phyloP scores from a whole-genome alignment of 352 stramenopile species.

The Phytophthora syringae region DNA sequence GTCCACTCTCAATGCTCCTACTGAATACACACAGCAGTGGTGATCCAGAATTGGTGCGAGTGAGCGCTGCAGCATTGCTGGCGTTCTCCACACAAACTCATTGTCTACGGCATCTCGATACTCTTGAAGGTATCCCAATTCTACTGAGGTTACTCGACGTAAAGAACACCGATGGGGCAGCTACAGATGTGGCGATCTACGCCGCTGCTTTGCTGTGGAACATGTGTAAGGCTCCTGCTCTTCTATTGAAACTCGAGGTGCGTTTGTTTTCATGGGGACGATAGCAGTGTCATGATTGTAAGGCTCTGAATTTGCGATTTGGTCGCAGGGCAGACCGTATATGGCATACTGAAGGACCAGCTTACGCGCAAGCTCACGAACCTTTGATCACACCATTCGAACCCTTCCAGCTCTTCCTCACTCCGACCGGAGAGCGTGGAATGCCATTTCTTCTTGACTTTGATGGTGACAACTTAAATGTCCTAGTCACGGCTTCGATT shows the following conservation, averaged over 20 bases:
- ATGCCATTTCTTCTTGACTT: conserved; percentile 58
- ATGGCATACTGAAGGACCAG: conserved; percentile 62
- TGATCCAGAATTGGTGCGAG: conserved; percentile 42
- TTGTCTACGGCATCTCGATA: conserved; percentile 75
- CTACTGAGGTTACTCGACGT: conserved; percentile 58
- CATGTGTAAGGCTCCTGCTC: conserved; percentile 62
- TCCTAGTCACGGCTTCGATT: conserved; percentile 60
- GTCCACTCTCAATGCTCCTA: conserved; percentile 65
- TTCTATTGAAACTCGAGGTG: conserved; percentile 78
- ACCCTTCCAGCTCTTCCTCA: conserved; percentile 50
- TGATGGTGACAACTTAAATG: conserved; percentile 59
- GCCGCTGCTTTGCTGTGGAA: conserved; percentile 71
- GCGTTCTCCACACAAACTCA: conserved; percentile 76
- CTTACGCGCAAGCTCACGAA: conserved; percentile 63
- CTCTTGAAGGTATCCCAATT: conserved; percentile 45
- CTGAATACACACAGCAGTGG: conserved; percentile 30
- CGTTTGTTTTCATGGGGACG: neutral
- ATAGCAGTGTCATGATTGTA: neutral
- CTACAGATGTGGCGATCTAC: conserved; percentile 54
- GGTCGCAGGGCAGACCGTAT: conserved; percentile 50
- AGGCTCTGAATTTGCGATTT: conserved; percentile 3
- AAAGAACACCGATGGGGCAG: conserved; percentile 15
- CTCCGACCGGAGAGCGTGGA: conserved; percentile 52
- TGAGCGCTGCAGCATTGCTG: conserved; percentile 61
- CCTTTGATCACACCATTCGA: conserved; percentile 58